Conservation (phyloP, 805 yeast genomes). For the Metschnikowia bowlesiae region DNA sequence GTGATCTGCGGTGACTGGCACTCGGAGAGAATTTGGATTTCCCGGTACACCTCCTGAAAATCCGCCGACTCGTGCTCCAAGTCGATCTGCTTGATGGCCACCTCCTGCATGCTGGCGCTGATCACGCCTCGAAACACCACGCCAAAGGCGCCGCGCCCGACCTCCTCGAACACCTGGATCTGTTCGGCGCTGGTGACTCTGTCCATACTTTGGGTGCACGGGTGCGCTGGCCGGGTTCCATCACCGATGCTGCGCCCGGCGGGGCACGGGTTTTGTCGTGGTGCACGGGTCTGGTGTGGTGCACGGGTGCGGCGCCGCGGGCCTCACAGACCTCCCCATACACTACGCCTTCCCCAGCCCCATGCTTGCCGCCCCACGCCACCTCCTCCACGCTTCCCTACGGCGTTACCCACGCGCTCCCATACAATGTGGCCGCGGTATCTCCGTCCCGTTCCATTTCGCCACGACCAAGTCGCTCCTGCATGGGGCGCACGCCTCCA, state of each 20-base stretch:
- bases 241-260: too few species aligned
- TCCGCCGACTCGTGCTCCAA: constrained; percentile 62
- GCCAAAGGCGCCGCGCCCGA: constrained; percentile 79
- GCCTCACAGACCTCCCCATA: too few species aligned
- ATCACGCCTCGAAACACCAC: constrained; percentile 65
- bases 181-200: constrained; percentile 32
- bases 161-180: constrained; percentile 45
- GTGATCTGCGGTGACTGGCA: constrained; percentile 64
- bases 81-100: constrained; percentile 65
- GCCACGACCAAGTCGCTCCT: background rate
- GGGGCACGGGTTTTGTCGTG: background rate
- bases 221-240: background rate
- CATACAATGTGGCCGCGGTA: background rate
- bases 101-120: constrained; percentile 38
- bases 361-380: background rate
- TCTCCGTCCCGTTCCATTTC: background rate
- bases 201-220: constrained; percentile 4
- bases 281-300: background rate
- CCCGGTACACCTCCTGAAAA: constrained; percentile 67
- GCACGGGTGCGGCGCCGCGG: background rate
- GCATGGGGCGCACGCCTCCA: background rate
- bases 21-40: constrained; percentile 62
- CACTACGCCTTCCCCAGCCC: background rate
- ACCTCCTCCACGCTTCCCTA: background rate
- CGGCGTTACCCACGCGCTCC: background rate